Evolutionary conservation across 169 alveolate genomes (phyloP).

Genomic region (Eimeria mitis): DNA sequence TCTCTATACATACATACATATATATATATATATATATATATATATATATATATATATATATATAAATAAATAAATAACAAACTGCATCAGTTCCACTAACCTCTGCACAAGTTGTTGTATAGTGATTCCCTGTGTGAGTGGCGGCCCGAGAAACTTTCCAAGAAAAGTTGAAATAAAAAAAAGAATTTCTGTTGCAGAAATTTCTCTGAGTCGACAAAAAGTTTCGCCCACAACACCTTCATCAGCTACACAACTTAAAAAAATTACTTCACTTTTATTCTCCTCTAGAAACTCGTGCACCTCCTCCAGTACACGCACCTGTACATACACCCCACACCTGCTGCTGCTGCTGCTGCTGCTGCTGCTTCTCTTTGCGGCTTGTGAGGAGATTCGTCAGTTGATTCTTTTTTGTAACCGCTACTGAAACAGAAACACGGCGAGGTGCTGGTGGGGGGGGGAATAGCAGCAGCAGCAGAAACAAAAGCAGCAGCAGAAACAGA

Average conservation of each 20-base stretch:
- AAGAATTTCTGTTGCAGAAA: slow-evolving; percentile 9
- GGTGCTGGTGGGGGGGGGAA: too few species aligned
- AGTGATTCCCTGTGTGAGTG: background rate
- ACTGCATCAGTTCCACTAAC: background rate
- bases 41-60: too few species aligned
- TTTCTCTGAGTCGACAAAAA: background rate
- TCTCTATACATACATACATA: too few species aligned
- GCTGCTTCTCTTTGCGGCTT: too few species aligned
- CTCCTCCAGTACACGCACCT: slow-evolving; percentile 56
- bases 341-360: too few species aligned
- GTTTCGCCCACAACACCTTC: slow-evolving; percentile 49
- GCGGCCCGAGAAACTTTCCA: slow-evolving; percentile 20
- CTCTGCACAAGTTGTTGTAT: background rate
- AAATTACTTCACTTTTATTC: slow-evolving; percentile 20
- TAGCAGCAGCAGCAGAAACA: background rate
- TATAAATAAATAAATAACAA: background rate
- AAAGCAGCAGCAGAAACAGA: background rate
- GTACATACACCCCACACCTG: background rate
- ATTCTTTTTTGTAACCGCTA: too few species aligned
- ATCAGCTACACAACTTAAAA: slow-evolving; percentile 44
- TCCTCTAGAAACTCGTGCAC: slow-evolving; percentile 2
- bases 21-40: too few species aligned
- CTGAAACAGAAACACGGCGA: too few species aligned
- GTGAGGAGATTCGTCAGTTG: too few species aligned
- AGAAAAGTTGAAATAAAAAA: slow-evolving; percentile 21